phyloP scores from a whole-genome alignment of 441 rosid species.

The Gossypium davidsonii region DNA sequence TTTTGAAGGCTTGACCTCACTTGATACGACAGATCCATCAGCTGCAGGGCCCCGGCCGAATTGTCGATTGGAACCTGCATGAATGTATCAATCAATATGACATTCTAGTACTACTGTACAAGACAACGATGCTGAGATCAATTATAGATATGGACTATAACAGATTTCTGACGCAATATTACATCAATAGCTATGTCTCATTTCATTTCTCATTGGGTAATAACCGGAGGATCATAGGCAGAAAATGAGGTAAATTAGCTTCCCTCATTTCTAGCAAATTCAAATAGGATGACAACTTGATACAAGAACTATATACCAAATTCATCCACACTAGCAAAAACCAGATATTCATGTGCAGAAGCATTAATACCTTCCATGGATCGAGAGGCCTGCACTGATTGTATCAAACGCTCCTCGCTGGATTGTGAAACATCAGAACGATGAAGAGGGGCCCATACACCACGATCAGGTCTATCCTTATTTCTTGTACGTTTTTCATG shows the following conservation, averaged over 20 bases:
- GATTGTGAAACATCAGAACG: constrained; percentile 44
- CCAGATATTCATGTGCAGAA: constrained; percentile 1
- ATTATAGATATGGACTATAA: constrained; percentile 26
- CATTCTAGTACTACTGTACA: neutral
- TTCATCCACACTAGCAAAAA: neutral
- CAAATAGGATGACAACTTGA: constrained; percentile 3
- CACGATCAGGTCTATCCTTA: constrained; percentile 63
- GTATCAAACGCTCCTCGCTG: constrained; percentile 30
- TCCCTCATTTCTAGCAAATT: neutral
- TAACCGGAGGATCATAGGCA: constrained; percentile 24
- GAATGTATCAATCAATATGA: neutral
- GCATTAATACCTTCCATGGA: constrained; percentile 30
- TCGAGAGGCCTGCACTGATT: constrained; percentile 15
- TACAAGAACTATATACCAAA: constrained; percentile 6
- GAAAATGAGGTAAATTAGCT: constrained; percentile 15
- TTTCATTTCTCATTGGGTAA: constrained; percentile 33
- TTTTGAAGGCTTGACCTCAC: constrained; percentile 52
- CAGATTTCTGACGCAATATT: constrained; percentile 28
- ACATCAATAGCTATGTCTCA: constrained; percentile 24
- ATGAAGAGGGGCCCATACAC: constrained; percentile 50
- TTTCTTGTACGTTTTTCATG: constrained; percentile 52
- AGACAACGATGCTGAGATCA: neutral
- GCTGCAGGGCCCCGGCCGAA: constrained; percentile 39
- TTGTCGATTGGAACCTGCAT: constrained; percentile 48
- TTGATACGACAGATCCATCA: constrained; percentile 27